These are phyloP conservation scores for Kappamyces sp. DNA, from an alignment of 192 early-diverging fungal species.

Conservation along the genomic window DNA sequence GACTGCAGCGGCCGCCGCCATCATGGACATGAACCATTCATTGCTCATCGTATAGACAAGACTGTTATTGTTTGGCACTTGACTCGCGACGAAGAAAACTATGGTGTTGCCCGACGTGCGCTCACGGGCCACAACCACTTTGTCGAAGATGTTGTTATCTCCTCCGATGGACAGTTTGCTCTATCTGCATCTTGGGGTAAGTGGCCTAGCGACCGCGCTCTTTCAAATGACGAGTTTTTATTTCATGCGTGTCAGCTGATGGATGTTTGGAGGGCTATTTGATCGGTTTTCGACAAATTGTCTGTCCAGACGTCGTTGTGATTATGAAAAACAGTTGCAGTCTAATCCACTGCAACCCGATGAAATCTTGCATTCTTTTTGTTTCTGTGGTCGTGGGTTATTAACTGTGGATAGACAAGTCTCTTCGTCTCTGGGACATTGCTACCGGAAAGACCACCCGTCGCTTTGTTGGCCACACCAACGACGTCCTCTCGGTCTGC, in stretches of 20 bases:
- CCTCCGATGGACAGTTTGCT: conserved; percentile 97
- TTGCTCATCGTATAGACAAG: conserved; percentile 66
- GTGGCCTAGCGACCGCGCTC: conserved; percentile 6
- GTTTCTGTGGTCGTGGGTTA: conserved; percentile 6
- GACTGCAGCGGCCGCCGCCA: conserved; percentile 7
- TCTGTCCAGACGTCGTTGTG: not conserved
- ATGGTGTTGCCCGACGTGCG: conserved; percentile 82
- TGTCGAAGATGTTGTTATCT: conserved; percentile 96
- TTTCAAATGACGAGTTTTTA: conserved; percentile 8
- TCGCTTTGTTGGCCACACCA: conserved; percentile 94
- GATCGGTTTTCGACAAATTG: conserved; percentile 8
- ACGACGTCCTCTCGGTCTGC: conserved; percentile 97
- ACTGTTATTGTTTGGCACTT: conserved; percentile 97
- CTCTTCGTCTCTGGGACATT: conserved; percentile 98
- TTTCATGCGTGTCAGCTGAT: conserved; percentile 16
- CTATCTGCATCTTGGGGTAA: conserved; percentile 91
- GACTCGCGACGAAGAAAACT: conserved; percentile 87
- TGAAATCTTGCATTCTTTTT: conserved; percentile 4
- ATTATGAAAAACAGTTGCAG: conserved; percentile 14
- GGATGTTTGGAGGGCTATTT: not conserved
- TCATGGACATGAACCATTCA: conserved; percentile 2
- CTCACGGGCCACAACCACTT: conserved; percentile 99
- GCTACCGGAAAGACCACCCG: conserved; percentile 92
- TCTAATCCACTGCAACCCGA: conserved; percentile 18
- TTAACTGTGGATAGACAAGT: conserved; percentile 67